phyloP scores from a whole-genome alignment of 2,329 filamentous ascomycete genomes.

The Trichoderma guizhouense region DNA sequence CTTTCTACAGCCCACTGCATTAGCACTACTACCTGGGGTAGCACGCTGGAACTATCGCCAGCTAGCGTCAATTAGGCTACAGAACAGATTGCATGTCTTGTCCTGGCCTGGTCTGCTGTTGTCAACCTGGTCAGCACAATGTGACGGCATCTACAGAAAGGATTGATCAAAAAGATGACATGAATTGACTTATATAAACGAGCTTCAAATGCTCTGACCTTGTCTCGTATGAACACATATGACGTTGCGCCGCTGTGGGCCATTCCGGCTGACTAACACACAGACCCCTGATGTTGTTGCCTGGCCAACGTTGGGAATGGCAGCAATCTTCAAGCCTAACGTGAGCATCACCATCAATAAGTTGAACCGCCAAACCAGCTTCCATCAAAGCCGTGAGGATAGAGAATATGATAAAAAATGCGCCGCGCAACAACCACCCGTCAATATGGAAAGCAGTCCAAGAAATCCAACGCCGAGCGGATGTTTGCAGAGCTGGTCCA shows the following conservation, averaged over 20 bases:
- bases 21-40: not conserved
- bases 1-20: not conserved
- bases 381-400: not conserved
- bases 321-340: conserved; percentile 17
- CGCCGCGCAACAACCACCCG: conserved; percentile 41
- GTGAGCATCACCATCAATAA: not conserved
- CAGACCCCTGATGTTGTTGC: conserved; percentile 20
- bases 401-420: conserved; percentile 36
- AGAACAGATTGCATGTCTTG: not conserved
- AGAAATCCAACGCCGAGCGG: conserved; percentile 45
- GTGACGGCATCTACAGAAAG: not conserved
- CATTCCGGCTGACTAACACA: conserved; percentile 6
- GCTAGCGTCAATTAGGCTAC: not conserved
- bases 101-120: not conserved
- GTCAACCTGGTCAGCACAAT: not conserved
- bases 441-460: conserved; percentile 51
- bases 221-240: not conserved
- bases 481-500: conserved; percentile 52
- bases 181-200: not conserved
- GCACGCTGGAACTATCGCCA: not conserved
- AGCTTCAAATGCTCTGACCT: not conserved
- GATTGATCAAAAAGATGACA: not conserved
- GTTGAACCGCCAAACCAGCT: not conserved
- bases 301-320: conserved; percentile 24
- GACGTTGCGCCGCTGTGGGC: not conserved